Evolutionary conservation across 441 rosid genomes (phyloP).

Genomic region (Mallotus repandus): DNA sequence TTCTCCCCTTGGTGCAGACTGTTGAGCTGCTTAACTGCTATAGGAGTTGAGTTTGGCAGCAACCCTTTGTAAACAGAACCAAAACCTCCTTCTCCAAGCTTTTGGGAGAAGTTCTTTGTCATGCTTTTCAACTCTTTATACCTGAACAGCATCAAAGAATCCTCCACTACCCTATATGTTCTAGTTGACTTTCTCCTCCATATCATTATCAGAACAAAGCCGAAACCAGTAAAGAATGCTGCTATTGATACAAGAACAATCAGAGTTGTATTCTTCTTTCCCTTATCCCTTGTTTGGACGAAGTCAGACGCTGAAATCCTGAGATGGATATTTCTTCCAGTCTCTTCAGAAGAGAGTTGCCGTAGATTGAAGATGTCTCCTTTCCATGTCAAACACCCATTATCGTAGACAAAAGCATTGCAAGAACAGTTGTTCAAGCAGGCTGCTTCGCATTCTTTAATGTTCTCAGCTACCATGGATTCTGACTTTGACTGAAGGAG

Average conservation of each 20-base stretch:
- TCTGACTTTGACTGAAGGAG: slow-evolving; percentile 2
- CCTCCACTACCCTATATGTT: slow-evolving; percentile 6
- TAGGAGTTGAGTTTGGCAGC: not conserved
- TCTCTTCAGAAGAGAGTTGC: slow-evolving; percentile 4
- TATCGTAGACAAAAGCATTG: slow-evolving; percentile 24
- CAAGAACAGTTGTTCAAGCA: slow-evolving; percentile 31
- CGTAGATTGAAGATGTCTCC: slow-evolving; percentile 12
- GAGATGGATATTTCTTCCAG: slow-evolving; percentile 15
- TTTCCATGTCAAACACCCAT: slow-evolving; percentile 26
- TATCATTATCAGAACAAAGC: slow-evolving; percentile 6
- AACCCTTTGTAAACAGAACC: slow-evolving; percentile 13
- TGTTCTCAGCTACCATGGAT: not conserved
- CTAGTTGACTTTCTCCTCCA: slow-evolving; percentile 17
- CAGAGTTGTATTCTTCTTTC: slow-evolving; percentile 11
- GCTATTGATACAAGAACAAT: slow-evolving; percentile 9
- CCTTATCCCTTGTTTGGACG: not conserved
- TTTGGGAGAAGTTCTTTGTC: slow-evolving; percentile 8
- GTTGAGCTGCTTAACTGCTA: slow-evolving; percentile 10
- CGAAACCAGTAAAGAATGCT: not conserved
- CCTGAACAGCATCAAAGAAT: slow-evolving; percentile 21
- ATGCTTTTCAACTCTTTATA: not conserved
- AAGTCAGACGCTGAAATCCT: slow-evolving; percentile 8
- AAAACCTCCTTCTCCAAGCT: slow-evolving; percentile 15
- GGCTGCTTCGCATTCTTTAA: slow-evolving; percentile 20
- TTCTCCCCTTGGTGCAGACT: slow-evolving; percentile 11